These are phyloP conservation scores for Calocera cornea DNA, from an alignment of 768 basidiomycete genomes.

Conservation along the genomic window DNA sequence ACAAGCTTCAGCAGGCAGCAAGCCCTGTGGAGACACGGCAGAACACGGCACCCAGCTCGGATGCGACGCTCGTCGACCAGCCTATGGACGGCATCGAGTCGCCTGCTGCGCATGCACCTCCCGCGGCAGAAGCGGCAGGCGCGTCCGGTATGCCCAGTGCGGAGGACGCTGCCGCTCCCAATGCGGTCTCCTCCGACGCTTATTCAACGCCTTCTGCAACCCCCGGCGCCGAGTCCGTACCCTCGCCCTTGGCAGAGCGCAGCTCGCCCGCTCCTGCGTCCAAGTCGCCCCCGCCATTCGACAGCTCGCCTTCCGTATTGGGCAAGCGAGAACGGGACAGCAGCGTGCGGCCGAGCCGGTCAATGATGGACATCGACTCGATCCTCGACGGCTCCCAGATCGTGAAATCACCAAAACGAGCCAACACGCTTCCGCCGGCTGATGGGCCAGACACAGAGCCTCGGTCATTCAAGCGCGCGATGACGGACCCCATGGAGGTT, in stretches of 20 bases:
- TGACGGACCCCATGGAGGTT: neutral
- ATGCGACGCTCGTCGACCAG: conserved; percentile 79
- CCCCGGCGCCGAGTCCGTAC: neutral
- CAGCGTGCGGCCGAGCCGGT: neutral
- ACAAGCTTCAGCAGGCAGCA: conserved; percentile 45
- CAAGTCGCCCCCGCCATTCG: neutral
- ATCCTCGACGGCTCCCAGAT: neutral
- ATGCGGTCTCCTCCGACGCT: neutral
- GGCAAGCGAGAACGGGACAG: conserved; percentile 16
- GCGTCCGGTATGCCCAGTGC: neutral
- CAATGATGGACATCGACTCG: neutral
- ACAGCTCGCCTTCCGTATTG: conserved; percentile 11
- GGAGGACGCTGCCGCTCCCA: neutral
- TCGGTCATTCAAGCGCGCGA: neutral
- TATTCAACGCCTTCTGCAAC: neutral
- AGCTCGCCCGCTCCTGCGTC: neutral
- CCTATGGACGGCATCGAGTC: conserved; percentile 16
- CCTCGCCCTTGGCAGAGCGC: neutral
- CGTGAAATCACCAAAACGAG: neutral
- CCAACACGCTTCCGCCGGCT: neutral
- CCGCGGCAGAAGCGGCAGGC: neutral
- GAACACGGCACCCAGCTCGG: conserved; percentile 64
- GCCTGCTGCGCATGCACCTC: neutral
- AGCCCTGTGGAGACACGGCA: conserved; percentile 25
- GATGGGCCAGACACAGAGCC: neutral